Conservation (phyloP, 2,329 filamentous ascomycete genomes). For the Hymenoscyphus scutula region DNA sequence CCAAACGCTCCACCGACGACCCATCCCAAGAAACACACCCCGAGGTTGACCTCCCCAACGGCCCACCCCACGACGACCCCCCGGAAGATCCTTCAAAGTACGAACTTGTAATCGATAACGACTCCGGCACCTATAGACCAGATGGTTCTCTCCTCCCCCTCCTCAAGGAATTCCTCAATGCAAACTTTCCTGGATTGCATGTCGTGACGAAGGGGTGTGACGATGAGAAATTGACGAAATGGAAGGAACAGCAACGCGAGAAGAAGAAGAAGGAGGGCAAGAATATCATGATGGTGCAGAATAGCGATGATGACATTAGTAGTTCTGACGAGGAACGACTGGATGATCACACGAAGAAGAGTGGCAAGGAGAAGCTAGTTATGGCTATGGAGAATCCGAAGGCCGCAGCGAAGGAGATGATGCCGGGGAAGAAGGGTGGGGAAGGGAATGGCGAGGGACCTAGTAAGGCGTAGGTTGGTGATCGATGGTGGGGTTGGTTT, state of each 20-base stretch:
- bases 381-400: slow-evolving; percentile 41
- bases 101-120: slow-evolving; percentile 91
- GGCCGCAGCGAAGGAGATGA: slow-evolving; percentile 25
- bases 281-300: slow-evolving; percentile 54
- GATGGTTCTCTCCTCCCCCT: slow-evolving; percentile 72
- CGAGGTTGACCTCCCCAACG: slow-evolving; percentile 45
- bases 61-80: slow-evolving; percentile 44
- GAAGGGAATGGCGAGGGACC: slow-evolving; percentile 16
- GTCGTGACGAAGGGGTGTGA: slow-evolving; percentile 76
- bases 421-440: slow-evolving; percentile 21
- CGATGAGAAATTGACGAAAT: slow-evolving; percentile 65
- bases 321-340: slow-evolving; percentile 39
- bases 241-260: slow-evolving; percentile 75
- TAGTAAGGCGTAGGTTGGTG: neutral
- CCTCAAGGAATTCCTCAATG: slow-evolving; percentile 66
- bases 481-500: no score
- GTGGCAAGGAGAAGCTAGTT: slow-evolving; percentile 51
- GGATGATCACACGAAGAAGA: slow-evolving; percentile 38
- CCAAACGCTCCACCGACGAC: slow-evolving; percentile 43
- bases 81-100: slow-evolving; percentile 59
- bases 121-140: slow-evolving; percentile 88
- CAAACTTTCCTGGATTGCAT: slow-evolving; percentile 74
- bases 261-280: slow-evolving; percentile 65
- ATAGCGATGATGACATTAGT: slow-evolving; percentile 41
- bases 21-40: slow-evolving; percentile 53